Percentiles rank a stretch among this genome's conserved stretches.
These are phyloP conservation scores for Fusarium torreyae DNA, from an alignment of 2,329 filamentous ascomycete species.

Conservation along the genomic window DNA sequence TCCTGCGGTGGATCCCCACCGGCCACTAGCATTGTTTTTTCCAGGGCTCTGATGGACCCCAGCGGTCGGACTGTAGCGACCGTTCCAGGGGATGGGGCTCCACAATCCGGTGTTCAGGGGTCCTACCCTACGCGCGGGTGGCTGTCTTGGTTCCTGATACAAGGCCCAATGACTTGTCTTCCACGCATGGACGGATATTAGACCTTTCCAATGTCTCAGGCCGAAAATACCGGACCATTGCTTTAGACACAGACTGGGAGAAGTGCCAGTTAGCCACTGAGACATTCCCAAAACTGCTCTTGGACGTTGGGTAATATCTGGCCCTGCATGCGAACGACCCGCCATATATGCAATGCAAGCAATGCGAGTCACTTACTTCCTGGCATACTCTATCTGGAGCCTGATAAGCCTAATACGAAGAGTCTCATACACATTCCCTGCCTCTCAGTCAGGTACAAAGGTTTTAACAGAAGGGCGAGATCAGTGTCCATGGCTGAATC, in stretches of 20 bases:
- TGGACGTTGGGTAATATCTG: constrained; percentile 12
- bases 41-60: constrained; percentile 36
- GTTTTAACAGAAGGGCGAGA: constrained; percentile 2
- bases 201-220: constrained; percentile 31
- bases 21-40: constrained; percentile 31
- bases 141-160: constrained; percentile 30
- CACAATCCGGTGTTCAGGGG: constrained; percentile 34
- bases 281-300: neutral
- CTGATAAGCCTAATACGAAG: constrained; percentile 3
- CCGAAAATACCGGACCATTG: neutral
- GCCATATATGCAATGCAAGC: constrained; percentile 46
- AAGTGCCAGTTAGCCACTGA: constrained; percentile 4
- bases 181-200: constrained; percentile 13
- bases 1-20: constrained; percentile 33
- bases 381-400: constrained; percentile 9
- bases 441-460: constrained; percentile 6
- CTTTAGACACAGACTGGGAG: neutral
- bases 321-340: constrained; percentile 38
- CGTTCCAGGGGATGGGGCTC: constrained; percentile 30
- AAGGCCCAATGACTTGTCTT: constrained; percentile 19
- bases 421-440: neutral
- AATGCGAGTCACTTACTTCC: constrained; percentile 46
- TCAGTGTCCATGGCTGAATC: constrained; percentile 15
- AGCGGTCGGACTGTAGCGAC: constrained; percentile 40
- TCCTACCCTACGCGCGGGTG: constrained; percentile 36